phyloP scores from a whole-genome alignment of 2,329 filamentous ascomycete genomes.

The Trichoderma pleuroti region DNA sequence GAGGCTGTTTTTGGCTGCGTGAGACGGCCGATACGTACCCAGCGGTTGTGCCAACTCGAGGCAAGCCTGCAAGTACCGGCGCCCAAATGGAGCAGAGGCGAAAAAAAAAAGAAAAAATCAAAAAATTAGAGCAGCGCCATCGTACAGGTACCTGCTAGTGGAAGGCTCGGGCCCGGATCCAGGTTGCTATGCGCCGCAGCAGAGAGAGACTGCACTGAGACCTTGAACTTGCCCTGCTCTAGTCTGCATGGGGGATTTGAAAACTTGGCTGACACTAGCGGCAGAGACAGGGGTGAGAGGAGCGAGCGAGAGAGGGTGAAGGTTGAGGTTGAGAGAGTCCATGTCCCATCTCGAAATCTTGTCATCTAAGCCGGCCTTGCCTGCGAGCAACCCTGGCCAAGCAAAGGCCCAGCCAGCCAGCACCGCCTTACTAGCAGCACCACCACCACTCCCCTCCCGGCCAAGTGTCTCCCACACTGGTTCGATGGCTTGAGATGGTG shows the following conservation, averaged over 20 bases:
- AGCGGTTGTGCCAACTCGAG: neutral
- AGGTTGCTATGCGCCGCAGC: conserved; percentile 12
- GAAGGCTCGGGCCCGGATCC: conserved; percentile 19
- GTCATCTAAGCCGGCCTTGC: conserved; percentile 8
- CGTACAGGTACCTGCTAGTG: conserved; percentile 18
- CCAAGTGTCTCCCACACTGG: neutral
- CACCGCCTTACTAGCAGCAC: neutral
- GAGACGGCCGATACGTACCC: conserved; percentile 14
- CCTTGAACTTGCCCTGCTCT: conserved; percentile 17
- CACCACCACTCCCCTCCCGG: neutral
- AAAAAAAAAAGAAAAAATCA: conserved; percentile 10
- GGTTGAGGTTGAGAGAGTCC: neutral
- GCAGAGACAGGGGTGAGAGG: conserved; percentile 3
- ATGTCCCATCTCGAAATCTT: conserved; percentile 8
- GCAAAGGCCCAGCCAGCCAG: neutral
- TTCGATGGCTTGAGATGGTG: conserved; percentile 17
- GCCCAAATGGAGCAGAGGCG: conserved; percentile 16
- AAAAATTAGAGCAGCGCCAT: neutral
- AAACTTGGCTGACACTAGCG: conserved; percentile 13
- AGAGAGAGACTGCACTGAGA: conserved; percentile 9
- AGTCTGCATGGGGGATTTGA: neutral
- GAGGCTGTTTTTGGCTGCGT: conserved; percentile 19
- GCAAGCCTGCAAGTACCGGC: conserved; percentile 14
- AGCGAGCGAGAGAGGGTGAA: neutral
- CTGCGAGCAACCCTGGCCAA: neutral